Evolutionary conservation across 2,329 filamentous ascomycete species (phyloP), one percentile per base, ranked within the genome.

Genomic region (Tolypocladium album): DNA sequence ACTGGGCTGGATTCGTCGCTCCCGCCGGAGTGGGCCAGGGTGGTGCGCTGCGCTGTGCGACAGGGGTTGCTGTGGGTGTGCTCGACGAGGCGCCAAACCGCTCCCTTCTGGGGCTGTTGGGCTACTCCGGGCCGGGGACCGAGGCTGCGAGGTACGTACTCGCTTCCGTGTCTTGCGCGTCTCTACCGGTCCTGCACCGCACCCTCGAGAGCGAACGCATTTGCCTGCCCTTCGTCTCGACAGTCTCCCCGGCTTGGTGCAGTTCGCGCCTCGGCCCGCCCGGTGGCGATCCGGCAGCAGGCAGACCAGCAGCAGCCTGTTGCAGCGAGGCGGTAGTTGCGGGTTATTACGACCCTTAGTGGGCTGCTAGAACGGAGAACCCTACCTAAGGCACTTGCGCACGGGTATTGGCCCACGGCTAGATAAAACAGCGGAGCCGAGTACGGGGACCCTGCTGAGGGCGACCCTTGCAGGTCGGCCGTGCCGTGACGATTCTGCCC

Each of bases 1-100:
- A 17, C 27, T 34, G 55, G 36, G 22, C 43, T 34, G 42, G 47
- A 53, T 38, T 38, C 20, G 58, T 55, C 58, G 27, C 58, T 55
- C 58, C 47, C 38, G 58, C 58, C 50, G 50, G 27, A 50, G 58
- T 55, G 58, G 39, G 58, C 58, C 39, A 55, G 58, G 50, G 50
- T 42, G n/a, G 47, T 53, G 50, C 50, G 8, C 31, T 53, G 50
- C 50, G 17, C 31, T n/a, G 50, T 20, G 50, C n/a, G 31, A n/a
- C 50, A 53, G 31, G 50, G 50, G 50, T 34, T 8, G 50, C 50
- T 53, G 17, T 36, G 50, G 47, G 50, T 53, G 50, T 50, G 45
- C 43, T 24, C 24, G 43, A 24, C 22, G 11, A 22, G 15, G 39
- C 39, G 39, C 52, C 59, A 60, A 53, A 59, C 58, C 56, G 27